phyloP scores from a whole-genome alignment of 495 filamentous ascomycete species.

The Neurospora sp. region DNA sequence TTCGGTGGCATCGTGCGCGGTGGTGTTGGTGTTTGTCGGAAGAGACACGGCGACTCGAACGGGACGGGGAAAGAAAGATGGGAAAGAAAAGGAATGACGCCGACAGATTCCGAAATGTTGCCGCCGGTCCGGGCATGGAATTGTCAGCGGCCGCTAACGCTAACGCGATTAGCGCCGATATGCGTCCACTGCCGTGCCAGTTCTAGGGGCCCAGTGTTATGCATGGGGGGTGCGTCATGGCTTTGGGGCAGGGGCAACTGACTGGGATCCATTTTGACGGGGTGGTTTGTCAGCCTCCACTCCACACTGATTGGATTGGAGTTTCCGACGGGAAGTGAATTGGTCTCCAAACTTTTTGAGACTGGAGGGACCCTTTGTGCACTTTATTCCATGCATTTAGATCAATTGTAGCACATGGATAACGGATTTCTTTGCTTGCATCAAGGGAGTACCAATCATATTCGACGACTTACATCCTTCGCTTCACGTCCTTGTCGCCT shows the following conservation, averaged over 20 bases:
- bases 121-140: neutral
- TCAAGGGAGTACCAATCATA: neutral
- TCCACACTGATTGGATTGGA: neutral
- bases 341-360: neutral
- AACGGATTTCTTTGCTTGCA: neutral
- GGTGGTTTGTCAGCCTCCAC: neutral
- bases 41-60: neutral
- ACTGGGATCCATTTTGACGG: neutral
- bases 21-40: neutral
- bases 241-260: neutral
- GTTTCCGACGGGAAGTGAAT: neutral
- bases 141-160: neutral
- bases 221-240: slow-evolving; percentile 17
- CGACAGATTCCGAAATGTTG: neutral
- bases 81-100: neutral
- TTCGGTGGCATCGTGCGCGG: slow-evolving; percentile 12
- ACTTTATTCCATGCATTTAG: neutral
- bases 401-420: neutral
- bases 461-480: neutral
- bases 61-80: neutral
- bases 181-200: neutral
- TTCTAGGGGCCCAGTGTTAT: slow-evolving; percentile 1
- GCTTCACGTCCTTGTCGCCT: neutral
- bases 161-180: neutral
- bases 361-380: neutral